A percentile compares a stretch with the other conserved stretches of the same genome.
Evolutionary conservation across 2,329 filamentous ascomycete species (phyloP).

Genomic region (Hypoxylon sp.): DNA sequence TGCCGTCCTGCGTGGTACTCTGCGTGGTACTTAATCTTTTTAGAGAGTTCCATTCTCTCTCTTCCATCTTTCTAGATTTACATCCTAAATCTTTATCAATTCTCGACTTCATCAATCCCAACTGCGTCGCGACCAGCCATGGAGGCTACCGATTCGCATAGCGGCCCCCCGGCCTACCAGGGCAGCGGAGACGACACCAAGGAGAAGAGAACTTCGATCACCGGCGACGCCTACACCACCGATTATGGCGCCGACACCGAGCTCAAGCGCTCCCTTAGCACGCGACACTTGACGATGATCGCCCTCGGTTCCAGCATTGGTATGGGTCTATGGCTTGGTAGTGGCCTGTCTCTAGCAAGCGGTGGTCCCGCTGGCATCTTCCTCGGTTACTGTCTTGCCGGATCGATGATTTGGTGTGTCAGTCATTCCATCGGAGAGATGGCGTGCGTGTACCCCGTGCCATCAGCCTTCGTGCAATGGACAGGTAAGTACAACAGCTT

Average conservation of each 20-base stretch:
- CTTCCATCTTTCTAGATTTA: not conserved
- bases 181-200: slow-evolving; percentile 49
- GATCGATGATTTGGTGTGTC: slow-evolving; percentile 61
- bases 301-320: slow-evolving; percentile 61
- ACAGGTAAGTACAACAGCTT: slow-evolving; percentile 43
- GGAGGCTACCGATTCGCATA: slow-evolving; percentile 12
- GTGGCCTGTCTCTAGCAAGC: slow-evolving; percentile 55
- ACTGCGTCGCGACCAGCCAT: slow-evolving; percentile 15
- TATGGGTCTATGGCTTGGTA: slow-evolving; percentile 62
- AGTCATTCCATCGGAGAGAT: slow-evolving; percentile 61
- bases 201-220: slow-evolving; percentile 45
- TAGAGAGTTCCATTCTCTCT: slow-evolving; percentile 2
- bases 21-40: not conserved
- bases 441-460: slow-evolving; percentile 60
- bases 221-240: slow-evolving; percentile 18
- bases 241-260: slow-evolving; percentile 49
- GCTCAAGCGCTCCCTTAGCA: slow-evolving; percentile 56
- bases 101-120: not conserved
- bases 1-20: not conserved
- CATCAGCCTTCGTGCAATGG: slow-evolving; percentile 62
- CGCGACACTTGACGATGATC: slow-evolving; percentile 67
- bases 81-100: not conserved
- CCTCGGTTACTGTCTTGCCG: slow-evolving; percentile 60
- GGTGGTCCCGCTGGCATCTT: slow-evolving; percentile 61
- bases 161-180: slow-evolving; percentile 47